Conservation (phyloP, 148 eudicot genomes). For the Camellia granthamiana region DNA sequence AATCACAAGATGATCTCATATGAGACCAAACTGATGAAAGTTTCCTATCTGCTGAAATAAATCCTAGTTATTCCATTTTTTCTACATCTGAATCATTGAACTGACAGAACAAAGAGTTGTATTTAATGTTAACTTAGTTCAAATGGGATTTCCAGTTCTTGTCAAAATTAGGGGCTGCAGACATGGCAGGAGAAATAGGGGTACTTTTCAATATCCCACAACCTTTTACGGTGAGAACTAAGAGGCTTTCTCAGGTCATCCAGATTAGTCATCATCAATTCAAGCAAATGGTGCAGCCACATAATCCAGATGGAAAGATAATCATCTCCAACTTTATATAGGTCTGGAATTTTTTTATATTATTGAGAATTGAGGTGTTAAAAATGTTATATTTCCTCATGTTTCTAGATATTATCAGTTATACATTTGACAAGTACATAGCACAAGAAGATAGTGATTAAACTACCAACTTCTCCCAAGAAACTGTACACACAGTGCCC, state of each 20-base stretch:
- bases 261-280: conserved; percentile 51
- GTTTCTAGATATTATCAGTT: neutral
- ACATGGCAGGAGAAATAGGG: conserved; percentile 29
- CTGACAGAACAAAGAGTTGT: neutral
- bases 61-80: neutral
- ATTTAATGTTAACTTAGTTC: neutral
- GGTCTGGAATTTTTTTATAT: conserved; percentile 21
- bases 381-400: neutral
- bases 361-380: neutral
- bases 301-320: conserved; percentile 33
- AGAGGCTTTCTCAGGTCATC: conserved; percentile 56
- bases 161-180: conserved; percentile 27
- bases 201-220: conserved; percentile 37
- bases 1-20: neutral
- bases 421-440: neutral
- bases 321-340: conserved; percentile 44
- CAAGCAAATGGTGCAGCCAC: conserved; percentile 48
- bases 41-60: neutral
- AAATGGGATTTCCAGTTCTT: conserved; percentile 34
- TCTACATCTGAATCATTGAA: neutral
- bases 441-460: neutral
- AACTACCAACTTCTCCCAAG: neutral
- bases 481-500: neutral
- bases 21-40: neutral
- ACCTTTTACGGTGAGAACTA: conserved; percentile 61